These are phyloP conservation scores for Artomyces pyxidatus DNA, from an alignment of 768 basidiomycete species.

Conservation along the genomic window DNA sequence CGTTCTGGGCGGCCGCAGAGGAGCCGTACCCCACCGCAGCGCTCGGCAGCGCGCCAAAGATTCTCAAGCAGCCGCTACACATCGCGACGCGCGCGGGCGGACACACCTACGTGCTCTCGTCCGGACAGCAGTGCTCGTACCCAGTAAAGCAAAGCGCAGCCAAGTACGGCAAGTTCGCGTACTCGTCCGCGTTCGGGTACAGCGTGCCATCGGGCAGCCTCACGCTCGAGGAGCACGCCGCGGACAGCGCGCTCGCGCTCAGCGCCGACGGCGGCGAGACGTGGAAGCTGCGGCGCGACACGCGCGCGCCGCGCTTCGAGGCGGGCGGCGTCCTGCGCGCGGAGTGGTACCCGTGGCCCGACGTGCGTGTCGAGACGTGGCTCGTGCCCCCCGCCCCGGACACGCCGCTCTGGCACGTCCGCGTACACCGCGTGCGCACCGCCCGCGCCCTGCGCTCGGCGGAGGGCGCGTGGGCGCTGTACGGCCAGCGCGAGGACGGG, in stretches of 20 bases:
- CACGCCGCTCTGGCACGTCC: constrained; percentile 60
- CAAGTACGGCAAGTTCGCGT: constrained; percentile 74
- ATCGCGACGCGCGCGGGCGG: constrained; percentile 55
- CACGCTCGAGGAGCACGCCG: constrained; percentile 63
- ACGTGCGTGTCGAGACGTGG: constrained; percentile 69
- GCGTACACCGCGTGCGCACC: constrained; percentile 55
- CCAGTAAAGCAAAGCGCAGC: constrained; percentile 71
- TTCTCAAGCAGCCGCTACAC: constrained; percentile 56
- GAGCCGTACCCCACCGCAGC: constrained; percentile 50
- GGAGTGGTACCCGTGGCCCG: constrained; percentile 71
- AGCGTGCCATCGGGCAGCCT: constrained; percentile 56
- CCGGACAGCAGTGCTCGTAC: constrained; percentile 74
- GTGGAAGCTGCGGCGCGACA: constrained; percentile 62
- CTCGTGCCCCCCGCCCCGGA: constrained; percentile 52
- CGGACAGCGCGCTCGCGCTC: constrained; percentile 63
- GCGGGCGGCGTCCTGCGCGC: constrained; percentile 47
- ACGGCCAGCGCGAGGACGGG: constrained; percentile 56
- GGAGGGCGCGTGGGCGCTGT: constrained; percentile 66
- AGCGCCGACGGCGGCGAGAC: constrained; percentile 64
- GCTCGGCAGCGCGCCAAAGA: constrained; percentile 38
- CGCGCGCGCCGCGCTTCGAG: constrained; percentile 52
- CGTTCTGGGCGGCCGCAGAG: constrained; percentile 66
- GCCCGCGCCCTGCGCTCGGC: constrained; percentile 46
- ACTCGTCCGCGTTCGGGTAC: constrained; percentile 73
- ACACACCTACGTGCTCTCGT: constrained; percentile 66